A percentile compares a stretch with the other conserved stretches of the same genome.
phyloP scores from a whole-genome alignment of 2,329 filamentous ascomycete genomes.

The Chaetoscypha palmicola region DNA sequence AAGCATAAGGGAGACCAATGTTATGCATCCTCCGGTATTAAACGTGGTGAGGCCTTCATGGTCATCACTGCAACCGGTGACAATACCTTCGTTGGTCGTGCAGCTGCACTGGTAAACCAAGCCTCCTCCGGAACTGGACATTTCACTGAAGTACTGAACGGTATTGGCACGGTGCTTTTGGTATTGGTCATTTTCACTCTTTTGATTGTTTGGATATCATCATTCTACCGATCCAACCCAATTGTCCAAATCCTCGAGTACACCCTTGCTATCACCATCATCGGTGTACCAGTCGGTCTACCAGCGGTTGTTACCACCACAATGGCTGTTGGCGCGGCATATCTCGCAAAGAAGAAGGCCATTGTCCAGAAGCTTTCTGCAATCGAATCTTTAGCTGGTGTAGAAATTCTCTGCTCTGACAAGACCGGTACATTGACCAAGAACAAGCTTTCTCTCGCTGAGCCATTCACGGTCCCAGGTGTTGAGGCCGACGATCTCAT shows the following conservation, averaged over 20 bases:
- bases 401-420: constrained; percentile 90
- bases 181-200: constrained; percentile 75
- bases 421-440: constrained; percentile 91
- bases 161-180: constrained; percentile 74
- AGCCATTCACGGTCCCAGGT: constrained; percentile 76
- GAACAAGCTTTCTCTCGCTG: constrained; percentile 84
- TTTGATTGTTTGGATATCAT: constrained; percentile 76
- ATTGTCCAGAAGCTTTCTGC: constrained; percentile 90
- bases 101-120: constrained; percentile 76
- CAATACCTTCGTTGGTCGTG: constrained; percentile 83
- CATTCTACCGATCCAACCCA: constrained; percentile 78
- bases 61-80: constrained; percentile 81
- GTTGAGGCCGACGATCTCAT: constrained; percentile 84
- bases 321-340: constrained; percentile 88
- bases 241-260: constrained; percentile 77
- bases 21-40: constrained; percentile 81
- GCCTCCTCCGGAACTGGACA: constrained; percentile 70
- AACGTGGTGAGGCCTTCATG: constrained; percentile 81
- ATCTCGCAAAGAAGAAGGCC: constrained; percentile 85
- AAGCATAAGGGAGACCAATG: constrained; percentile 76
- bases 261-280: constrained; percentile 83
- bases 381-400: constrained; percentile 86
- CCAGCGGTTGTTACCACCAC: constrained; percentile 90
- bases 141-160: constrained; percentile 86
- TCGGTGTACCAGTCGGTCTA: constrained; percentile 88